phyloP scores from a whole-genome alignment of 352 stramenopile species.

The Phytophthora cactorum region DNA sequence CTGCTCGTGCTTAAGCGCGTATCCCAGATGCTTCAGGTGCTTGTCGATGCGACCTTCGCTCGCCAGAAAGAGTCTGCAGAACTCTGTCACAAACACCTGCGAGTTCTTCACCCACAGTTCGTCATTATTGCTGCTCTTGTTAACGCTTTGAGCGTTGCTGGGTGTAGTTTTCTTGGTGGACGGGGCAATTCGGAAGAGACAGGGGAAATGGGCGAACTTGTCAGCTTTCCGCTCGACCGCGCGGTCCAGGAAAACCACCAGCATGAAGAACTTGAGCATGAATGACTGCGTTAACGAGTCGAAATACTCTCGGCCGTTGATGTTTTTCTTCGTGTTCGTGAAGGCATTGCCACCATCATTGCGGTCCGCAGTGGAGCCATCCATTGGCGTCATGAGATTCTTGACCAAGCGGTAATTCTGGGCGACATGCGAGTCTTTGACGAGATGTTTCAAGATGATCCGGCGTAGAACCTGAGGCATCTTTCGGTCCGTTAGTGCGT shows the following conservation, averaged over 20 bases:
- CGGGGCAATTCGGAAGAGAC: slow-evolving; percentile 85
- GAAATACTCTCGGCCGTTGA: slow-evolving; percentile 81
- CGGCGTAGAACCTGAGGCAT: slow-evolving; percentile 65
- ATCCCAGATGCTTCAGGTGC: slow-evolving; percentile 90
- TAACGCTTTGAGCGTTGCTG: not conserved
- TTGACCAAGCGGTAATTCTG: slow-evolving; percentile 72
- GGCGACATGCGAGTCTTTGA: slow-evolving; percentile 69
- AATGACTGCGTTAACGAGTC: slow-evolving; percentile 88
- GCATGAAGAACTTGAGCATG: slow-evolving; percentile 91
- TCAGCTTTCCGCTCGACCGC: slow-evolving; percentile 79
- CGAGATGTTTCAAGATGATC: slow-evolving; percentile 70
- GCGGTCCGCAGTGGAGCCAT: slow-evolving; percentile 51
- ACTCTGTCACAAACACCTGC: slow-evolving; percentile 89
- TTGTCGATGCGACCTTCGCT: slow-evolving; percentile 95
- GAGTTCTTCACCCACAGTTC: slow-evolving; percentile 91
- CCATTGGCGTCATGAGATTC: slow-evolving; percentile 70
- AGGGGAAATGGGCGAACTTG: slow-evolving; percentile 84
- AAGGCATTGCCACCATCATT: slow-evolving; percentile 52
- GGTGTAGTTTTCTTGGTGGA: slow-evolving; percentile 7
- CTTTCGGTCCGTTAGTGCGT: slow-evolving; percentile 27
- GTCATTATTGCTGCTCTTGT: slow-evolving; percentile 13
- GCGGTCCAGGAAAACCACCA: slow-evolving; percentile 94
- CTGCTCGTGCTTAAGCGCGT: slow-evolving; percentile 92
- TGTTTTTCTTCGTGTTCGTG: slow-evolving; percentile 69
- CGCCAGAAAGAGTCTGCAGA: slow-evolving; percentile 93